Evolutionary conservation across 257 asterid species (phyloP), one percentile per base, ranked within the genome.

Genomic region (Jaltomata sinuosa): DNA sequence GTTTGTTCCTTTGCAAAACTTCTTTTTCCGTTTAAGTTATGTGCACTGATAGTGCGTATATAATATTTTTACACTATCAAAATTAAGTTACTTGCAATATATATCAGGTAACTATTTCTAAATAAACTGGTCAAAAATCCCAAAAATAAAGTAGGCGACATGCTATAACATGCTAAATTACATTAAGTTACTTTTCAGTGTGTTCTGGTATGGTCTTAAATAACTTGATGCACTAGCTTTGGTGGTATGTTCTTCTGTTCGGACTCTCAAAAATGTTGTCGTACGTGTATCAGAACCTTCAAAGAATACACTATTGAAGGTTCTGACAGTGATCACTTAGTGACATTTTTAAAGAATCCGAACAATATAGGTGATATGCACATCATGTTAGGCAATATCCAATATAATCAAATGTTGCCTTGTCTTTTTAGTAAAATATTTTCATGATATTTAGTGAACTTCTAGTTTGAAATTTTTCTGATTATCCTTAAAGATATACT

Each of bases 1-100:
- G 97, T 92, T 40, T 14, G 45, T 71, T 19, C 18, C 5, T 16
- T 15, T 8, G 0, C 22, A 15, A 34, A 9, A 49, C 12, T 42
- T 40, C 9, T 68, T 64, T 12, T 7, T 7, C 12, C 22, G 11
- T 29, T 62, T 53, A 42, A 19, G 8, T 69, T 49, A 0, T 11
- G 0, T 5, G 22, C 3, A 55, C 6, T 12, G 16, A 22, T 8
- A 65, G 47, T 49, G 15, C 6, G 6, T 61, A 62, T 36, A 11
- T 40, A 22, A 40, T 42, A 1, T n/a, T 72, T 72, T 22, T 42
- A 25, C 34, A 59, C 2, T 25, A 25, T 64, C 10, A 27, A 64
- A 5, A 4, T 64, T 64, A 14, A 2, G 2, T 14, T 29, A 12
- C 9, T 8, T 7, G 16, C 53, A 11, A 40, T 71, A 71, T 0